Evolutionary conservation across 2,329 filamentous ascomycete genomes (phyloP).

Genomic region (Botrytis porri): DNA sequence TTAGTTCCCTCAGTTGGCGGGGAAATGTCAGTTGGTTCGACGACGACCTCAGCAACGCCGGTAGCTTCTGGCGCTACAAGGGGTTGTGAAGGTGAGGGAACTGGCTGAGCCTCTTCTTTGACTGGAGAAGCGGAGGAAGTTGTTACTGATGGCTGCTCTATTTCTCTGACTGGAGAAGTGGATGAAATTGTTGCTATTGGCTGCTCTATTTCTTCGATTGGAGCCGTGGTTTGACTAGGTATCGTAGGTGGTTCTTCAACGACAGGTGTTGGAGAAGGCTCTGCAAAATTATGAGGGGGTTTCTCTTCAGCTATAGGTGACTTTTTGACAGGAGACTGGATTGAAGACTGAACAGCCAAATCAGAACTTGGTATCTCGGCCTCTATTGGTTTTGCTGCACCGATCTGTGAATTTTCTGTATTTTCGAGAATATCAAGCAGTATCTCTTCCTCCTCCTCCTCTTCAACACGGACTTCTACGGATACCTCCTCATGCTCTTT

Average conservation of each 20-base stretch:
- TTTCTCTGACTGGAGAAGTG: not conserved
- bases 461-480: slow-evolving; percentile 25
- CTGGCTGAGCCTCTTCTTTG: not conserved
- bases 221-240: not conserved
- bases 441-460: slow-evolving; percentile 34
- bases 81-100: not conserved
- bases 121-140: not conserved
- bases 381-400: not conserved
- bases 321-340: not conserved
- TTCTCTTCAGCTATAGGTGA: not conserved
- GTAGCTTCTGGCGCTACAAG: not conserved
- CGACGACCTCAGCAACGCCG: not conserved
- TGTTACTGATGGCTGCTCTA: not conserved
- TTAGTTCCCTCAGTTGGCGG: not conserved
- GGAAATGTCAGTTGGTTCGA: not conserved
- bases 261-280: not conserved
- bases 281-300: not conserved
- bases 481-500: slow-evolving; percentile 20
- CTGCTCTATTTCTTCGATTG: not conserved
- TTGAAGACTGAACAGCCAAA: not conserved
- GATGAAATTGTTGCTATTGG: not conserved
- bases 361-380: not conserved
- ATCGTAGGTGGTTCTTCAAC: not conserved
- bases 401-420: slow-evolving; percentile 24
- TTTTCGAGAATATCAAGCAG: slow-evolving; percentile 31